Evolutionary conservation across 2,329 filamentous ascomycete species (phyloP).

Genomic region (Stenocarpella maydis): DNA sequence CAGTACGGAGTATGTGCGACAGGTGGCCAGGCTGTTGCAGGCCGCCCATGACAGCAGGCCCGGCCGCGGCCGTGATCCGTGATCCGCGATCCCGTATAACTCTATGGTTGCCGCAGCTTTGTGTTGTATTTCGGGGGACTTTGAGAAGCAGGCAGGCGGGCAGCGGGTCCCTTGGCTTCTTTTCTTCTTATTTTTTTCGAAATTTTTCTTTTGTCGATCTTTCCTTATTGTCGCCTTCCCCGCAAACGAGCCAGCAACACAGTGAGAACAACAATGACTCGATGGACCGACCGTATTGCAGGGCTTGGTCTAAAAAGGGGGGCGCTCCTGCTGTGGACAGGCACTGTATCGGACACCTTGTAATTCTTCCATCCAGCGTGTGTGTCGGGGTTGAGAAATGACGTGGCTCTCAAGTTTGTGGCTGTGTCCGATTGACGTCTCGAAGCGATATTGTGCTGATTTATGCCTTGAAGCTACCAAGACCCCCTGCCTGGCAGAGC

Average conservation of each 20-base stretch:
- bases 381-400: constrained; percentile 16
- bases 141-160: not conserved
- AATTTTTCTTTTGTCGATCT: too few species aligned
- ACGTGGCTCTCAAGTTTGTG: constrained; percentile 23
- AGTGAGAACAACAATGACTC: not conserved
- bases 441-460: constrained; percentile 27
- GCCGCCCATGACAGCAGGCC: constrained; percentile 4
- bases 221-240: not conserved
- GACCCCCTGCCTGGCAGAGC: not conserved
- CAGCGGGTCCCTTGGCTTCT: not conserved
- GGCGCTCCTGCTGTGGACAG: not conserved
- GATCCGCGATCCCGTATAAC: not conserved
- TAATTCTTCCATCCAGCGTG: constrained; percentile 18
- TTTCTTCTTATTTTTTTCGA: too few species aligned
- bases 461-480: constrained; percentile 6
- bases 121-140: not conserved
- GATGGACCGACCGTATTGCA: not conserved
- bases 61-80: constrained; percentile 17
- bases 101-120: not conserved
- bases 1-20: not conserved
- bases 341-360: constrained; percentile 18
- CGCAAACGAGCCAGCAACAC: not conserved
- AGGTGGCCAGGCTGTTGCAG: not conserved
- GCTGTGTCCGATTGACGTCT: constrained; percentile 25
- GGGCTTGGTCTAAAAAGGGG: constrained; percentile 15